Evolutionary conservation across 805 yeast genomes (phyloP).

Genomic region (Wickerhamiella shivajii): DNA sequence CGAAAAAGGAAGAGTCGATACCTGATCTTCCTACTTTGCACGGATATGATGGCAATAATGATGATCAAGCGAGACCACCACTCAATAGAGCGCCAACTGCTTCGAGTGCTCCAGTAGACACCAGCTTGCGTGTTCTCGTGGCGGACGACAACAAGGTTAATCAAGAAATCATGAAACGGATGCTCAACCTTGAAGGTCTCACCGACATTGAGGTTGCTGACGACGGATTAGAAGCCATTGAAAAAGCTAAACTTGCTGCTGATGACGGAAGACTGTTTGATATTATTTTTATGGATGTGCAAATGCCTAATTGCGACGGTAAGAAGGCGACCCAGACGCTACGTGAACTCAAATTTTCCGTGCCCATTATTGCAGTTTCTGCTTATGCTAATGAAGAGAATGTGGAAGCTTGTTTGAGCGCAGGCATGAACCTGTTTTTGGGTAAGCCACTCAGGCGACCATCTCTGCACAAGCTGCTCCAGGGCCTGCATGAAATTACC

Average conservation of each 20-base stretch:
- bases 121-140: constrained; percentile 41
- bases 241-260: constrained; percentile 38
- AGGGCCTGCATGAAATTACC: constrained; percentile 12
- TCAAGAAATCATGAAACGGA: constrained; percentile 82
- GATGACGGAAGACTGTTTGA: constrained; percentile 32
- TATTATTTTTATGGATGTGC: constrained; percentile 89
- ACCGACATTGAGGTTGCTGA: constrained; percentile 59
- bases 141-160: constrained; percentile 93
- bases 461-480: constrained; percentile 17
- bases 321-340: constrained; percentile 65
- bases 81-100: background rate
- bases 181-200: constrained; percentile 76
- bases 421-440: constrained; percentile 89
- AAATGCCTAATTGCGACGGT: constrained; percentile 93
- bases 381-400: constrained; percentile 92
- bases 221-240: constrained; percentile 84
- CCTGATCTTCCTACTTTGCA: background rate
- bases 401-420: constrained; percentile 65
- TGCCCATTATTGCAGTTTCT: constrained; percentile 85
- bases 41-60: background rate
- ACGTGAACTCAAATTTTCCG: constrained; percentile 39
- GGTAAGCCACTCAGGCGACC: constrained; percentile 48
- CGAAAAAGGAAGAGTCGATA: background rate
- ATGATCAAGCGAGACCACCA: no score
- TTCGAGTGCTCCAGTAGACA: constrained; percentile 7